Percentiles rank a stretch among this genome's conserved stretches.
These are phyloP conservation scores for Pisolithus sp. DNA, from an alignment of 768 basidiomycete species.

Conservation along the genomic window DNA sequence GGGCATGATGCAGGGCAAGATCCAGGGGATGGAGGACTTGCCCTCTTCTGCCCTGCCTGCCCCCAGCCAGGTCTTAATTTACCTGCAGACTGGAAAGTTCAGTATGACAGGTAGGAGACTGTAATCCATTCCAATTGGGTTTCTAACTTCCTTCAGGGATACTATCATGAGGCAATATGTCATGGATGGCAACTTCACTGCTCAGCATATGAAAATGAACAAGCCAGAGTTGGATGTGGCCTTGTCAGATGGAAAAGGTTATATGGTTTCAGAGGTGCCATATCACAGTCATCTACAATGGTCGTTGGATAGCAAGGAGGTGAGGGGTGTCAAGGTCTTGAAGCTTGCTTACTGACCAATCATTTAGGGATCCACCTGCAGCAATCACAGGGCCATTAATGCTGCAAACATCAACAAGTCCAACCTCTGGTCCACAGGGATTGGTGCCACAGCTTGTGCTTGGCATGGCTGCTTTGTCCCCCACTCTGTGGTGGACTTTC, in stretches of 20 bases:
- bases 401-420: no score
- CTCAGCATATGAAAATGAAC: constrained; percentile 16
- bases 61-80: constrained; percentile 23
- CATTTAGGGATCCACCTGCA: no score
- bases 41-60: constrained; percentile 23
- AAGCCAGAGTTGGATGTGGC: constrained; percentile 17
- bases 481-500: no score
- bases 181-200: constrained; percentile 11
- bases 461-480: no score
- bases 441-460: no score
- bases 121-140: neutral
- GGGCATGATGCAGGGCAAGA: constrained; percentile 2
- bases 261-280: constrained; percentile 15
- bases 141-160: neutral
- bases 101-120: constrained; percentile 1
- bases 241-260: constrained; percentile 21
- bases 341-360: no score
- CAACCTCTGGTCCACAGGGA: no score
- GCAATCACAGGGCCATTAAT: no score
- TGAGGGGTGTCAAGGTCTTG: no score
- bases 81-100: constrained; percentile 14
- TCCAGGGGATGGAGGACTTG: constrained; percentile 5
- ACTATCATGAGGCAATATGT: neutral
- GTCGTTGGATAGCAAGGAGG: constrained; percentile 4
- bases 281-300: constrained; percentile 20